phyloP scores from a whole-genome alignment of 441 rosid genomes.

The Aleurites moluccanus region DNA sequence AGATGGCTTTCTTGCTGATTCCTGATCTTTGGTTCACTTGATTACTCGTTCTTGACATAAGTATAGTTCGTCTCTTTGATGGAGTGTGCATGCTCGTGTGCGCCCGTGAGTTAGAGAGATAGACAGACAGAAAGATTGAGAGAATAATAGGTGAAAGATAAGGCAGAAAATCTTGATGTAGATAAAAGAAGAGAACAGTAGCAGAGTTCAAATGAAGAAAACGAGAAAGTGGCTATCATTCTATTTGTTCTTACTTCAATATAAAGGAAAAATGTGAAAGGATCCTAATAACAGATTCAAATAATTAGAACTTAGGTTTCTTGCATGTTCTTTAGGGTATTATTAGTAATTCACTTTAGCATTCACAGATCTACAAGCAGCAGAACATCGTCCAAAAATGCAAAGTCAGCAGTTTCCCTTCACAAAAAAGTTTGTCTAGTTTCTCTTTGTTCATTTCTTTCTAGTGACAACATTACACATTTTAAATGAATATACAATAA shows the following conservation, averaged over 20 bases:
- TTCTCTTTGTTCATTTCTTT: slow-evolving; percentile 7
- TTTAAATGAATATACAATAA: slow-evolving; percentile 11
- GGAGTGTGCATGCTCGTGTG: background rate
- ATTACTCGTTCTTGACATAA: slow-evolving; percentile 24
- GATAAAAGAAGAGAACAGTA: background rate
- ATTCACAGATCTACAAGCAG: background rate
- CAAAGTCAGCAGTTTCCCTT: background rate
- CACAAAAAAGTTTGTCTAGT: background rate
- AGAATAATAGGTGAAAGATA: background rate
- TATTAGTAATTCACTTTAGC: background rate
- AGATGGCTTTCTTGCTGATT: slow-evolving; percentile 29
- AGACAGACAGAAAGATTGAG: background rate
- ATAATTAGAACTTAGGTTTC: background rate
- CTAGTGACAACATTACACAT: background rate
- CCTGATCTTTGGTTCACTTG: slow-evolving; percentile 28
- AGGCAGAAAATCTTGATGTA: background rate
- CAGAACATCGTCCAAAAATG: background rate
- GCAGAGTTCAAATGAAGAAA: background rate
- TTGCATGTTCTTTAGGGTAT: background rate
- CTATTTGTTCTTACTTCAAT: background rate
- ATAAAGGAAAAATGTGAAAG: slow-evolving; percentile 2
- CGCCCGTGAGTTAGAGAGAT: no score
- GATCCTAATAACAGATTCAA: background rate
- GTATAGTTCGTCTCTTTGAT: background rate
- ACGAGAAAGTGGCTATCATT: no score